Evolutionary conservation across 2,329 filamentous ascomycete species (phyloP).

Genomic region (Anthostomella pinea): DNA sequence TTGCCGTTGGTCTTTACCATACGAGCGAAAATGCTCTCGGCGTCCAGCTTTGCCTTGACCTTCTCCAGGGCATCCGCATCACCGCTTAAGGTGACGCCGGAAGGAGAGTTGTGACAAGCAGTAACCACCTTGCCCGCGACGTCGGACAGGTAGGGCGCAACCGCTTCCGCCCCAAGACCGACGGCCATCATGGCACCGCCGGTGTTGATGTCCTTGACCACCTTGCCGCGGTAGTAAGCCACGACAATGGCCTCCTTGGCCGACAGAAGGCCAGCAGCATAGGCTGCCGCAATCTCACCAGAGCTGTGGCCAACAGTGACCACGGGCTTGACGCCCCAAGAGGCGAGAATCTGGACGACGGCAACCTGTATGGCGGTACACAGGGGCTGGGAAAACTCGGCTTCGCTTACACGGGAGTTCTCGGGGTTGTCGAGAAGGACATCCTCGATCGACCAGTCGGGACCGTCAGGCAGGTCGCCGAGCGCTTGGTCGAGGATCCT

Average conservation of each 20-base stretch:
- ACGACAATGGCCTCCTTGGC: conserved; percentile 22
- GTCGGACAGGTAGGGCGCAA: not conserved
- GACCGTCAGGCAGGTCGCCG: conserved; percentile 10
- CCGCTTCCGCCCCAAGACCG: not conserved
- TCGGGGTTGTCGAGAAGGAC: conserved; percentile 5
- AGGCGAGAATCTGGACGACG: conserved; percentile 27
- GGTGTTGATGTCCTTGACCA: not conserved
- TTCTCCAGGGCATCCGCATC: conserved; percentile 3
- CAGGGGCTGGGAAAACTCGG: conserved; percentile 18
- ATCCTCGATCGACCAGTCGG: conserved; percentile 13
- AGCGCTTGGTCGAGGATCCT: conserved; percentile 14
- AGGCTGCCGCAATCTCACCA: conserved; percentile 32
- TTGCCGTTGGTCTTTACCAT: not conserved
- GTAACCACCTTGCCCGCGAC: conserved; percentile 3
- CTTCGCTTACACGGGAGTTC: conserved; percentile 9
- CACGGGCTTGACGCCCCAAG: conserved; percentile 19
- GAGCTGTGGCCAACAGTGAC: conserved; percentile 34
- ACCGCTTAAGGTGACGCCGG: conserved; percentile 6
- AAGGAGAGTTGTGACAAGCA: conserved; percentile 10
- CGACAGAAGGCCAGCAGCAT: conserved; percentile 17
- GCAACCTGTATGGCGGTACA: conserved; percentile 17
- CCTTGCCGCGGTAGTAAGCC: conserved; percentile 21
- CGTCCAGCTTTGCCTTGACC: conserved; percentile 2
- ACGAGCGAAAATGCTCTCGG: conserved; percentile 4
- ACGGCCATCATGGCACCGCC: conserved; percentile 6